Base-by-base conservation (phyloP, 257 asterid genomes). In the Solanum virginianum region DNA sequence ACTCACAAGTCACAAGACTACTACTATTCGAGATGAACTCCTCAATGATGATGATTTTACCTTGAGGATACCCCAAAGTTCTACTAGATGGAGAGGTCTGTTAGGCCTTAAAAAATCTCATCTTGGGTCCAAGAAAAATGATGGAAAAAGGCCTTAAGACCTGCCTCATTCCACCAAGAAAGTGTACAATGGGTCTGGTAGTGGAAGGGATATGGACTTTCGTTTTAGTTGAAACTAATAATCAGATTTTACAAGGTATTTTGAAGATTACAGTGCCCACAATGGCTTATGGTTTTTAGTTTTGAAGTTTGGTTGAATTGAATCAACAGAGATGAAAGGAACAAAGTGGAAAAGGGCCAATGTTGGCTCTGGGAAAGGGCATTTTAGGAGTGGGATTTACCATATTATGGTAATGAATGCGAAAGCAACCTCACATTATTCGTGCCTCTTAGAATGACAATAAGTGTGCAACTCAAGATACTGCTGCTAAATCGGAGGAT, bases 1-100 rank as follows among this genome's bases (percentile, higher is more conserved):
- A 81, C 71, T 9, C 82, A 29, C n/a, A 81, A 86, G 1, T 9
- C 82, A 29, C n/a, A 81, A 86, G 1, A 88, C 86, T 45, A 86
- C 90, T 17, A 93, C 97, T 4, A 93, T 97, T 4, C 92, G 99
- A 20, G 98, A 94, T 53, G 97, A 96, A 89, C 93, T 92, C 6
- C 90, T 86, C 75, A 56, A 14, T 15, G 69, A 89, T 5, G 62
- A 89, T 4, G 90, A 87, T 13, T 89, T 88, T 29, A 87, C 93
- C 0, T 59, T 82, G 80, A 90, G 92, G 91, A 97, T 98, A 3
- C 98, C 98, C 12, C 94, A 93, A 89, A 93, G 91, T 87, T 94
- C 96, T 36, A 86, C 92, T 4, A 89, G 96, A 81, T 94, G 99
- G 98, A 96, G 90, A 84, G 99, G 98, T 0, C 87, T 96, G 62